Evolutionary conservation across 164 flowering plant genomes (phyloP), one percentile per base, ranked within the genome.

Genomic region (Piper longum): DNA sequence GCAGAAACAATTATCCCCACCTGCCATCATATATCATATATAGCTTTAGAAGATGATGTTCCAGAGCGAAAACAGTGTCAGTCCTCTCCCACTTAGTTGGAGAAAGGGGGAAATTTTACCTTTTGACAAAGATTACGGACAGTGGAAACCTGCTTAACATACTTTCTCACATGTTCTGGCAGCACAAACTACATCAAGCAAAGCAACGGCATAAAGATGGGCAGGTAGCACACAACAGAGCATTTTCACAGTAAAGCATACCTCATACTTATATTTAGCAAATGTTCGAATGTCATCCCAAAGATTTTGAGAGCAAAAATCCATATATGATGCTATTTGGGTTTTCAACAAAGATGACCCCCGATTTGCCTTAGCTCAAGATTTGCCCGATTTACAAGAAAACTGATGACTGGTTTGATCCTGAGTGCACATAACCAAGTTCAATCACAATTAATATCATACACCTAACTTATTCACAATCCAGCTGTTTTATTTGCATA

Each of bases 101-200:
- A 2, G 65, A 68, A 66, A 4, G 69, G 19, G 19, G 16, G 39
- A 36, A 59, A 39, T 18, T 4, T 7, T 72, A 95, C 99, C 98
- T 95, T 95, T 63, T 81, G 95, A 76, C 96, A 89, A 57, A 95
- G 77, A 67, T 95, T 95, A 62, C 99, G 96, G 18, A 95, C 67
- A 54, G 83, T 90, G 62, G 96, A 78, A 71, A 87, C 72, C 73
- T 83, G 89, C 80, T 81, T 87, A 7, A 83, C 95, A 17, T 70
- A 72, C 55, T 63, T 48, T 72, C 82, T 81, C 64, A 85, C 86
- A 79, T 86, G 93, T 61, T 81, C 90, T 8, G 91, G 85, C 74
- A 89, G 67, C 67, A 80, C 84, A 81, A 95, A 95, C 99, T 95
- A 69, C 70, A 75, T 14, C 3, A 43, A 62, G 58, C 36, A 56